Evolutionary conservation across 139 green algal species (phyloP), one percentile per base, ranked within the genome.

Genomic region (Yamagishiella unicocca): DNA sequence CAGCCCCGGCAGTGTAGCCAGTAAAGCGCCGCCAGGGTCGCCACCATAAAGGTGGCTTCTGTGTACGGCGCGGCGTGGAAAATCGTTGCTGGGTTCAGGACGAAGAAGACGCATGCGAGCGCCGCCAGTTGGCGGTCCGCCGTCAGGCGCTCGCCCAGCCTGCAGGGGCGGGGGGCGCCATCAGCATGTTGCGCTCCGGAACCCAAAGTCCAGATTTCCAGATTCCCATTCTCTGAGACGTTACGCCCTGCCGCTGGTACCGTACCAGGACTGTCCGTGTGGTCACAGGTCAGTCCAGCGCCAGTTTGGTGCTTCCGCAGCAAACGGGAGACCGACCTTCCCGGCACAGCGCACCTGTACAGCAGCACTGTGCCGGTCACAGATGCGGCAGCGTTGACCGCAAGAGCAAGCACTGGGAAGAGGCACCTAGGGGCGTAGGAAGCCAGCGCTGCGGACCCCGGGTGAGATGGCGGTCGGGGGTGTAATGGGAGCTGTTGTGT

Each of bases 21-120:
- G 71, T 92, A 94, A 50, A 97, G 75, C 2, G 88, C 96, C 2
- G 78, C 54, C 31, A 97, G 95, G 43, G 91, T 96, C 55, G 92
- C 71, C 0, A 88, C 55, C 1, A 90, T 90, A 90, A 98, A 99
- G 1, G 96, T 54, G 12, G 90, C 88, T 87, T 99, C 97, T 1
- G 96, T 96, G 92, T 99, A 99, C 24, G 90, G 77, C 6, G 92
- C 94, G 4, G 94, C 94, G 66, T 96, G 93, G 93, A 98, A 98
- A 1, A 97, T 91, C 9, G 92, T 95, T 17, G 97, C 95, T 33
- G 97, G 96, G 67, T 94, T 96, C 35, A 95, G 74, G 53, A 92
- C 90, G 87, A 96, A 98, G 25, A 98, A 64, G 25, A 98, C 77
- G 33, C 91, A 81, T 21, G 97, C 90, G 1, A 89, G 31, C 2